phyloP scores from a whole-genome alignment of 768 basidiomycete species.

The Lactarius vividus region DNA sequence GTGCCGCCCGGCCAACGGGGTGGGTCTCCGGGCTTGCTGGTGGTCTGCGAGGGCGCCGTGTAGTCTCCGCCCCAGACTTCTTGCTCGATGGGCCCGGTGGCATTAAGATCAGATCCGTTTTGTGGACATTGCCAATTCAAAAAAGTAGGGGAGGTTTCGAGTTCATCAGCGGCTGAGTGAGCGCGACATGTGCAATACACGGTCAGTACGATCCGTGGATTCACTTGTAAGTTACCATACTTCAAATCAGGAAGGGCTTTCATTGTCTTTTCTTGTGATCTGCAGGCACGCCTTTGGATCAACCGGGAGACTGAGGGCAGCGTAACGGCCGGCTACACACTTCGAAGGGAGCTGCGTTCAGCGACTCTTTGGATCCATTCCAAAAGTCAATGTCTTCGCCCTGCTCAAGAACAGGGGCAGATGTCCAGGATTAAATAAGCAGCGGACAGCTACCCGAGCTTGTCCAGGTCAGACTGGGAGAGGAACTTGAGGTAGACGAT shows the following conservation, averaged over 20 bases:
- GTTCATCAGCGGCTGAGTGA: background rate
- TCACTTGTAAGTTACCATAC: background rate
- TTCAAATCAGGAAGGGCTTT: background rate
- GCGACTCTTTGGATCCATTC: too few species aligned
- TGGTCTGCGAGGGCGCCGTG: background rate
- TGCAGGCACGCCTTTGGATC: background rate
- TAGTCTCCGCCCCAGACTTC: background rate
- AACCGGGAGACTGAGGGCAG: background rate
- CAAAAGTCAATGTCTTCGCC: too few species aligned
- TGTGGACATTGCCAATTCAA: background rate
- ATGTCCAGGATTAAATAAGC: background rate
- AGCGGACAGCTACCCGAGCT: background rate
- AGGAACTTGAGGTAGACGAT: background rate
- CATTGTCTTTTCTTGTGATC: slow-evolving; percentile 7
- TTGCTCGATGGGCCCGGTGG: slow-evolving; percentile 2
- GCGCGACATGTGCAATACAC: background rate
- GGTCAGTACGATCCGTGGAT: background rate
- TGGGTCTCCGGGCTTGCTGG: background rate
- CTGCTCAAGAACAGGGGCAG: too few species aligned
- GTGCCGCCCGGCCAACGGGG: background rate
- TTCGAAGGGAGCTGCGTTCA: background rate
- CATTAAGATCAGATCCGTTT: background rate
- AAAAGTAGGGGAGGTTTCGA: slow-evolving; percentile 1
- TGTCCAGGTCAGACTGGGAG: background rate
- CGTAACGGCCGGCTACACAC: background rate